phyloP scores from a whole-genome alignment of 1,139 yeast species.

The Debaryomyces subglobosus region DNA sequence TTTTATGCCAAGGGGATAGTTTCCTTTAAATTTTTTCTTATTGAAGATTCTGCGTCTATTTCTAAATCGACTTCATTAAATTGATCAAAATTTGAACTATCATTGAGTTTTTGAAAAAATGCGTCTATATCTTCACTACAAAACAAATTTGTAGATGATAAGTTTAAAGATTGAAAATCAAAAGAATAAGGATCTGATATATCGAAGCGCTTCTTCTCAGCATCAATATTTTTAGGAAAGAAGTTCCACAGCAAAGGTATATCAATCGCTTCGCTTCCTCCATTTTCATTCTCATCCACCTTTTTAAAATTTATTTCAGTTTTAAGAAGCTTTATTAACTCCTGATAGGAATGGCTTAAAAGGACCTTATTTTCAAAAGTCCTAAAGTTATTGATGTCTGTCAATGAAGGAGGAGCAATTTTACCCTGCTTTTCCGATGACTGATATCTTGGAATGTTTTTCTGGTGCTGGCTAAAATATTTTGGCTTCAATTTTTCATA shows the following conservation, averaged over 20 bases:
- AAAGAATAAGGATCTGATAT: conserved; percentile 13
- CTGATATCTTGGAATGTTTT: neutral
- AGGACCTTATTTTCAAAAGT: conserved; percentile 22
- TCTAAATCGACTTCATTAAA: neutral
- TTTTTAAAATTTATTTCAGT: conserved; percentile 10
- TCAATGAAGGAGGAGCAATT: conserved; percentile 10
- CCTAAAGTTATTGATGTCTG: conserved; percentile 1
- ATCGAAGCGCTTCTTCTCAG: conserved; percentile 24
- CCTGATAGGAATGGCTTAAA: conserved; percentile 20
- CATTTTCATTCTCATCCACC: neutral
- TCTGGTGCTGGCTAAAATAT: neutral
- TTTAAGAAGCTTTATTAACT: conserved; percentile 23
- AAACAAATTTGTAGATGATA: conserved; percentile 12
- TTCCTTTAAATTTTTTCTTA: conserved; percentile 6
- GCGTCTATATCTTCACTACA: conserved; percentile 29
- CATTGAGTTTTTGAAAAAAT: conserved; percentile 21
- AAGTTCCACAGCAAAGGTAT: conserved; percentile 25
- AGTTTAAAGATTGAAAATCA: conserved; percentile 6
- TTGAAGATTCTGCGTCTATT: neutral
- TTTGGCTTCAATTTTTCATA: conserved; percentile 1
- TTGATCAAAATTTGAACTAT: conserved; percentile 3
- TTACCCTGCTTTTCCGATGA: neutral
- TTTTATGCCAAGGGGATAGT: conserved; percentile 15
- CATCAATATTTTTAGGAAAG: conserved; percentile 26
- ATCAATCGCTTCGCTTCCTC: conserved; percentile 24